Percentiles rank a stretch among this genome's conserved stretches.
These are phyloP conservation scores for Yarrowia divulgata DNA, from an alignment of 805 yeast genomes.

Conservation along the genomic window DNA sequence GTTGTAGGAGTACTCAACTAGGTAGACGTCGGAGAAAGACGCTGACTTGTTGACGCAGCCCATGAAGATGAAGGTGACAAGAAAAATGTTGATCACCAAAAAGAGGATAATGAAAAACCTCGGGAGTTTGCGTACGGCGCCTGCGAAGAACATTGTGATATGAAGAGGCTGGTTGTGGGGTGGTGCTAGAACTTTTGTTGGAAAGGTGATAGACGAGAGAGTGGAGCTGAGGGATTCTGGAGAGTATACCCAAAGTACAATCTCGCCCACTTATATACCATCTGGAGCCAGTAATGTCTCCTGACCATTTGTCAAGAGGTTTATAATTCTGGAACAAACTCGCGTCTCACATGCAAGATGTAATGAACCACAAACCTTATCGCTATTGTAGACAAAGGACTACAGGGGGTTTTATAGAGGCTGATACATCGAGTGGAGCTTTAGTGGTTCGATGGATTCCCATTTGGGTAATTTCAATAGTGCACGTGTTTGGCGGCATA, in stretches of 20 bases:
- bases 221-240: not conserved
- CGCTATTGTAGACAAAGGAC: not conserved
- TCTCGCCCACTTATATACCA: not conserved
- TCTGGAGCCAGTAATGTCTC: not conserved
- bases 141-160: slow-evolving; percentile 16
- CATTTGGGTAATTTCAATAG: not conserved
- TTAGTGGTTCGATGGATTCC: not conserved
- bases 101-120: slow-evolving; percentile 23
- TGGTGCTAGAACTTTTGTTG: not conserved
- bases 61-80: slow-evolving; percentile 19
- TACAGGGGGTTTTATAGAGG: not conserved
- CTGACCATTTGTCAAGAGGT: not conserved
- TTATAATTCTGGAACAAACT: too few species aligned
- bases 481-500: too few species aligned
- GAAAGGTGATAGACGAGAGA: not conserved
- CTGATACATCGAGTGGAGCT: not conserved
- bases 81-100: slow-evolving; percentile 21
- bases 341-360: slow-evolving; percentile 1
- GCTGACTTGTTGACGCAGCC: slow-evolving; percentile 11
- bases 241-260: not conserved
- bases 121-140: slow-evolving; percentile 17
- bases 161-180: not conserved
- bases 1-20: slow-evolving; percentile 28
- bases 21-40: slow-evolving; percentile 17
- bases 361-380: slow-evolving; percentile 21